phyloP scores from a whole-genome alignment of 495 filamentous ascomycete genomes.

The Glutinoglossum americanum region DNA sequence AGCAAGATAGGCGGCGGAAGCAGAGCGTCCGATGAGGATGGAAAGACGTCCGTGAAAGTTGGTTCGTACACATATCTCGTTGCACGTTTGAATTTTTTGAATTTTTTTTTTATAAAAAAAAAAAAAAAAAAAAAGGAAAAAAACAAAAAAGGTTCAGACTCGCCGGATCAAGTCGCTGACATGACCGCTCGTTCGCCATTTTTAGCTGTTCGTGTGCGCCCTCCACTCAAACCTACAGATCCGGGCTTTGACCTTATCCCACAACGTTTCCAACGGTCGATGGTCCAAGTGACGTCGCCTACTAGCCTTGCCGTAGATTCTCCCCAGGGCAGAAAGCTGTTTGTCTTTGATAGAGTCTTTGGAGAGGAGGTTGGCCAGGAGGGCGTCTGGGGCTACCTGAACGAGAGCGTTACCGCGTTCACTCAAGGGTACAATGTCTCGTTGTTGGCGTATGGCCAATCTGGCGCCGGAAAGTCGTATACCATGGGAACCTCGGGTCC shows the following conservation, averaged over 20 bases:
- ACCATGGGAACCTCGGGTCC: conserved; percentile 97
- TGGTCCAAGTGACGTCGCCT: conserved; percentile 68
- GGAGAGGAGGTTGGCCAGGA: conserved; percentile 65
- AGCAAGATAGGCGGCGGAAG: conserved; percentile 63
- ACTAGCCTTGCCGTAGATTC: conserved; percentile 79
- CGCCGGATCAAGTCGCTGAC: conserved; percentile 7
- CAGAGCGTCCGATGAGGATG: conserved; percentile 82
- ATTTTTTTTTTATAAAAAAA: conserved; percentile 8
- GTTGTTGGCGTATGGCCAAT: conserved; percentile 91
- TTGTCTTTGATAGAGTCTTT: conserved; percentile 92
- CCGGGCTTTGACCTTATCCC: conserved; percentile 89
- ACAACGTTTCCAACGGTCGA: conserved; percentile 81
- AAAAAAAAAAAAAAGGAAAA: background rate
- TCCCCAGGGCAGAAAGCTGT: conserved; percentile 77
- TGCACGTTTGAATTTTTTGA: background rate
- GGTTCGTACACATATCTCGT: conserved; percentile 39
- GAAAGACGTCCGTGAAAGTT: conserved; percentile 94
- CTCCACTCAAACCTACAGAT: conserved; percentile 62
- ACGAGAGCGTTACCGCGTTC: conserved; percentile 78
- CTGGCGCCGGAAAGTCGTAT: conserved; percentile 98
- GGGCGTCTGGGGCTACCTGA: conserved; percentile 85
- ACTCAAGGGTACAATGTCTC: conserved; percentile 98
- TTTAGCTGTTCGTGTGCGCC: conserved; percentile 81
- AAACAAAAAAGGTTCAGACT: conserved; percentile 4
- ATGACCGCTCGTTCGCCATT: conserved; percentile 49